phyloP scores from a whole-genome alignment of 495 filamentous ascomycete genomes.

The Darksidea phi region DNA sequence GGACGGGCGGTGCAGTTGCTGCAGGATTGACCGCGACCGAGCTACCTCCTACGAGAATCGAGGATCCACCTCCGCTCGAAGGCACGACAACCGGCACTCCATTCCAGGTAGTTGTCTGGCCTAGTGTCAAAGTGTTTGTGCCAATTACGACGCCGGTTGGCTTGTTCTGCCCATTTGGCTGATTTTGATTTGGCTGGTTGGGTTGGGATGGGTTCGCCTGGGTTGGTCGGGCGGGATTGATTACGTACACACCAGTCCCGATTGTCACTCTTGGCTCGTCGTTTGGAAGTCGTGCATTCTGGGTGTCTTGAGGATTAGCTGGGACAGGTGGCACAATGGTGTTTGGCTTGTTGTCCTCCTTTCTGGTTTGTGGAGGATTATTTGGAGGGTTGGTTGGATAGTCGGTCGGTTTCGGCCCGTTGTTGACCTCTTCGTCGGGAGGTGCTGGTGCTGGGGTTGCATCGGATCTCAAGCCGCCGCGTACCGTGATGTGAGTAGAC shows the following conservation, averaged over 20 bases:
- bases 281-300: background rate
- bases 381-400: conserved; percentile 1
- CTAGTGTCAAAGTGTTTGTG: conserved; percentile 17
- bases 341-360: conserved; percentile 1
- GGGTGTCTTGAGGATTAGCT: conserved; percentile 8
- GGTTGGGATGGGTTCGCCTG: background rate
- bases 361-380: background rate
- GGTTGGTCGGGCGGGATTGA: conserved; percentile 14
- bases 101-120: conserved; percentile 21
- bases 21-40: conserved; percentile 24
- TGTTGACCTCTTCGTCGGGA: background rate
- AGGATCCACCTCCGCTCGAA: conserved; percentile 9
- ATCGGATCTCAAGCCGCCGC: conserved; percentile 10
- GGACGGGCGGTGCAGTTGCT: conserved; percentile 18
- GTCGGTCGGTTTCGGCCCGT: background rate
- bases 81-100: conserved; percentile 22
- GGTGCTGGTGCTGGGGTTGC: background rate
- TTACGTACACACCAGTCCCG: conserved; percentile 9
- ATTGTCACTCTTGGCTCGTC: conserved; percentile 14
- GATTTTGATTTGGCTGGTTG: conserved; percentile 6
- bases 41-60: conserved; percentile 25
- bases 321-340: conserved; percentile 8
- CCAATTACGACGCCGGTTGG: conserved; percentile 17
- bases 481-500: conserved; percentile 7
- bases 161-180: too few relatives aligned